Evolutionary conservation across 768 basidiomycete species (phyloP), one percentile per base, ranked within the genome.

Genomic region (Pleurotus salmoneostramineus): DNA sequence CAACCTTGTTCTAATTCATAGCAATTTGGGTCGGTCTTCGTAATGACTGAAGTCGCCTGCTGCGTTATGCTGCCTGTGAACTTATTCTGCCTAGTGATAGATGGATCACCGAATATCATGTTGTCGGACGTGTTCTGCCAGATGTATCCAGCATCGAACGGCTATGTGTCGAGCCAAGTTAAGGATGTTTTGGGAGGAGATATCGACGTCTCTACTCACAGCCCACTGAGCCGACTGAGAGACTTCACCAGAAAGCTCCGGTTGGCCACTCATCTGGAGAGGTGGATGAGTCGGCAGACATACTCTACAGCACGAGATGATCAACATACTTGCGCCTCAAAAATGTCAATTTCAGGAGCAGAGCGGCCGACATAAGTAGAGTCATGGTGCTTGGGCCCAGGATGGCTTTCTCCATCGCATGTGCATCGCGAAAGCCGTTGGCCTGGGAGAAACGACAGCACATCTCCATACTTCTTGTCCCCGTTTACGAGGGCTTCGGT

Each of bases 301-400:
- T 56, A 35, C 32, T 12, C 48, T 27, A 17, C n/a, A 15, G 11
- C 37, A 2, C 47, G 36, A 45, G 31, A 12, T 15, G 8, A 27
- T 27, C 21, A 27, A 3, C 64, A 63, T 59, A 70, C 84, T 72
- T 89, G 85, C 5, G 93, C 93, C 72, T 95, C 95, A 58, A 96
- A 87, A 47, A 96, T 68, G 69, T 96, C 95, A 51, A 95, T 95
- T 69, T 96, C 93, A 1, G 94, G 94, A 4, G 94, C 91, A 3
- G 88, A 71, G 17, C 95, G 77, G 1, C 93, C 95, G 2, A 90
- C 85, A 69, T 84, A 93, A 0, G 83, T 79, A 1, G 91, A 90
- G 67, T 93, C 89, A 0, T 78, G 57, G 55, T 87, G 83, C 44
- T 80, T 77, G 2, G 93, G 93, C 2, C 93, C 93, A 36, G 93